Conservation (phyloP, 768 basidiomycete species). For the Mrakia hoshinonis region DNA sequence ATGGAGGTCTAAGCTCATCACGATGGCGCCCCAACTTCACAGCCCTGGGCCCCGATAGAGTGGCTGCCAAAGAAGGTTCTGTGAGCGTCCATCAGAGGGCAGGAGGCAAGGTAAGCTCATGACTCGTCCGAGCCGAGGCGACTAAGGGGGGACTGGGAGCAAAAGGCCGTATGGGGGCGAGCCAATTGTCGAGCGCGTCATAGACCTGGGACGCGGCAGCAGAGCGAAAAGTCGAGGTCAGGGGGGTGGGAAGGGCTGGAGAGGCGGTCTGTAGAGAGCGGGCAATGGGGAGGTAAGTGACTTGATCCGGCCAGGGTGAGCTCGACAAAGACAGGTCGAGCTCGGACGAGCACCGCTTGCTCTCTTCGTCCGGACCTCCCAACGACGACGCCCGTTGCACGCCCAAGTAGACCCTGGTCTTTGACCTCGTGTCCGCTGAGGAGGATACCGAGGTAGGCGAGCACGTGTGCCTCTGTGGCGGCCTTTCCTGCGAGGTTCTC, state of each 20-base stretch:
- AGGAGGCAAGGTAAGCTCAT: not conserved
- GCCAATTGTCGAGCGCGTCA: slow-evolving; percentile 78
- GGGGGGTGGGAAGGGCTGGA: slow-evolving; percentile 19
- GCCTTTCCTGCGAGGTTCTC: slow-evolving; percentile 44
- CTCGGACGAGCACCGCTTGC: slow-evolving; percentile 2
- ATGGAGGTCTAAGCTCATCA: slow-evolving; percentile 52
- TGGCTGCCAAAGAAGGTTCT: slow-evolving; percentile 70
- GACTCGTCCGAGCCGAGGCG: too few relatives aligned
- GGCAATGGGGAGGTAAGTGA: not conserved
- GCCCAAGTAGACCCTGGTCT: not conserved
- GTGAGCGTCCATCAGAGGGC: not conserved
- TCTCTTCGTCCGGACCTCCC: not conserved
- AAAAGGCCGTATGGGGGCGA: slow-evolving; percentile 57
- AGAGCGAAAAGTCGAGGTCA: slow-evolving; percentile 22
- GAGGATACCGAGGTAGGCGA: slow-evolving; percentile 2
- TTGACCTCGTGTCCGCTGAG: slow-evolving; percentile 33
- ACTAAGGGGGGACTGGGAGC: too few relatives aligned
- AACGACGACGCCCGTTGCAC: too few relatives aligned
- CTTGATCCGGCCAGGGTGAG: too few relatives aligned
- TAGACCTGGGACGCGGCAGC: slow-evolving; percentile 48
- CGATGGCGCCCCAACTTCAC: slow-evolving; percentile 80
- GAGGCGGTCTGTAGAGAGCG: not conserved
- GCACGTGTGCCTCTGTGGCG: slow-evolving; percentile 49
- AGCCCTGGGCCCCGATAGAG: slow-evolving; percentile 74
- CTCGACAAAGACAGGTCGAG: not conserved